Evolutionary conservation across 208 protist genomes (phyloP).

Genomic region (Leishmania arabica): DNA sequence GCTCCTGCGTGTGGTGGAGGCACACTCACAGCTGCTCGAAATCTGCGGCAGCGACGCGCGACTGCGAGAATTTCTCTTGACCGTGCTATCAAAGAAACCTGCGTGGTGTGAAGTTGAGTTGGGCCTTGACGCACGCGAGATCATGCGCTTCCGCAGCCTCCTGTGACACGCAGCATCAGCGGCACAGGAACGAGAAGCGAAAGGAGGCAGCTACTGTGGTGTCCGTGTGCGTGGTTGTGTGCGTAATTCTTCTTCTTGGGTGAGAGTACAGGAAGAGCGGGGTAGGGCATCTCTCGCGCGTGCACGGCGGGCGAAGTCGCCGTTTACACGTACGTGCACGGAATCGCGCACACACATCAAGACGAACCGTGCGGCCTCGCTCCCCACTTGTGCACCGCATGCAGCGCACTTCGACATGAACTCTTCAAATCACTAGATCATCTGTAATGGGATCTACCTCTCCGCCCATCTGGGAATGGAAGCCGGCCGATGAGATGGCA

Average conservation of each 20-base stretch:
- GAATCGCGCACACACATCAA: neutral
- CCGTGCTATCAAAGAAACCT: conserved; percentile 33
- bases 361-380: neutral
- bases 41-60: conserved; percentile 50
- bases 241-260: no score
- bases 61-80: conserved; percentile 53
- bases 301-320: neutral
- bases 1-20: conserved; percentile 40
- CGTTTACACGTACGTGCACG: neutral
- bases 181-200: neutral
- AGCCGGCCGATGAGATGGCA: neutral
- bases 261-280: neutral
- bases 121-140: conserved; percentile 63
- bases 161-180: neutral
- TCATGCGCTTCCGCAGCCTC: conserved; percentile 67
- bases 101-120: conserved; percentile 56
- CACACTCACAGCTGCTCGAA: conserved; percentile 34
- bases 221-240: neutral
- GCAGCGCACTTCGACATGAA: neutral
- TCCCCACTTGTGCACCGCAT: neutral
- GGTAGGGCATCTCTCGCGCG: neutral
- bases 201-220: neutral
- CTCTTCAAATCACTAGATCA: neutral
- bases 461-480: neutral
- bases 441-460: neutral